Base-by-base conservation (phyloP, 2,329 filamentous ascomycete genomes). In the Rhynchosporium agropyri region DNA sequence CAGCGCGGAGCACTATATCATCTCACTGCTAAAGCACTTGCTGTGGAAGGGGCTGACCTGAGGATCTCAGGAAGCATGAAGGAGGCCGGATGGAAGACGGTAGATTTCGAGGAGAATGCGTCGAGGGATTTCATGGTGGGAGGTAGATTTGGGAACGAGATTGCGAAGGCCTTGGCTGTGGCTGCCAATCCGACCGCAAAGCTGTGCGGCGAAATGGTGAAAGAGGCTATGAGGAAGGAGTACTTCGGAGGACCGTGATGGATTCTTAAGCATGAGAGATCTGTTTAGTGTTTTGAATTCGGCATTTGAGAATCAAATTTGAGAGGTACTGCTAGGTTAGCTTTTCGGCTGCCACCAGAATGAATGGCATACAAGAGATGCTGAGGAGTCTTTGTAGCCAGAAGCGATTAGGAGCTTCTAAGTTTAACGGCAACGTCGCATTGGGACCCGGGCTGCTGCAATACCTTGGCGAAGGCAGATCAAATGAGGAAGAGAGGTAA, bases 161-260 rank as follows among this genome's bases (percentile, higher is more conserved):
- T 89, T 65, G 86, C 86, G 26, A 87, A 85, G 72, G 83, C 80
- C 4, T 75, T 89, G 66, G 86, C 85, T 5, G 87, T 89, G 57
- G 82, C 80, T 73, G 83, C 84, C 33, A 90, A 89, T 73, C 87
- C 87, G 29, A 88, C 85, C 15, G 86, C 87, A 2, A 89, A 89
- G 76, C 76, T 89, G 49, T 90, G 87, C 71, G 87, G 87, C 1
- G 81, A 87, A 70, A 89, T 89, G 73, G 87, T 90, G 43, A 81
- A 83, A 56, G 84, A 89, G 75, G 87, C 86, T 55, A 86, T 89
- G 85, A 87, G 81, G 77, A 87, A 85, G 74, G 87, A 89, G 73
- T 88, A 87, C 20, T 20, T 20, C 20, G 20, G 20, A 20, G 20
- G 20, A 20, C 20, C 20, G 20, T 20, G 20, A 20, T 20, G 20